Evolutionary conservation across 345 rosid species (phyloP).

Genomic region (Eucalyptus albens): DNA sequence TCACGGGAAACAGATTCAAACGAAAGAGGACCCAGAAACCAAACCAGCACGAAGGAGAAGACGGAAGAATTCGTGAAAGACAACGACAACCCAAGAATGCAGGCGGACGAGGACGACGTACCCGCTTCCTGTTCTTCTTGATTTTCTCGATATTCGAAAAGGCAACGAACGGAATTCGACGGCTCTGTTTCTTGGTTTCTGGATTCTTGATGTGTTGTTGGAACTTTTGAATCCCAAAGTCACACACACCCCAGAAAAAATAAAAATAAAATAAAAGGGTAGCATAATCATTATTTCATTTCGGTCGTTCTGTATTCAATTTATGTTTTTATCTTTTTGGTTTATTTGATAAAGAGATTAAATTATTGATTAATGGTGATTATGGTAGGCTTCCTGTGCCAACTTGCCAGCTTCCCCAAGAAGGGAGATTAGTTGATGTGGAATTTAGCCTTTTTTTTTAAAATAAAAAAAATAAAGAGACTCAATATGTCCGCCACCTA

Average conservation of each 20-base stretch:
- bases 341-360: not conserved
- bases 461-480: not conserved
- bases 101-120: not conserved
- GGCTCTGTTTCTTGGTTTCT: not conserved
- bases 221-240: not conserved
- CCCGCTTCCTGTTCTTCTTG: not conserved
- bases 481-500: not conserved
- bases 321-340: not conserved
- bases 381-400: not conserved
- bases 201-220: not conserved
- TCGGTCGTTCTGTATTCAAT: not conserved
- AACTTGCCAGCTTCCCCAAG: not conserved
- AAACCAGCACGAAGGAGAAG: not conserved
- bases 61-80: not conserved
- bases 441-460: not conserved
- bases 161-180: not conserved
- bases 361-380: not conserved
- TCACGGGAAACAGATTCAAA: not conserved
- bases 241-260: not conserved
- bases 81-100: not conserved
- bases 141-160: not conserved
- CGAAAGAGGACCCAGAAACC: not conserved
- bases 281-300: not conserved
- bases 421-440: not conserved
- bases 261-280: not conserved